phyloP scores from a whole-genome alignment of 371 early-diverging fungal species.

The Phascolomyces articulosus region DNA sequence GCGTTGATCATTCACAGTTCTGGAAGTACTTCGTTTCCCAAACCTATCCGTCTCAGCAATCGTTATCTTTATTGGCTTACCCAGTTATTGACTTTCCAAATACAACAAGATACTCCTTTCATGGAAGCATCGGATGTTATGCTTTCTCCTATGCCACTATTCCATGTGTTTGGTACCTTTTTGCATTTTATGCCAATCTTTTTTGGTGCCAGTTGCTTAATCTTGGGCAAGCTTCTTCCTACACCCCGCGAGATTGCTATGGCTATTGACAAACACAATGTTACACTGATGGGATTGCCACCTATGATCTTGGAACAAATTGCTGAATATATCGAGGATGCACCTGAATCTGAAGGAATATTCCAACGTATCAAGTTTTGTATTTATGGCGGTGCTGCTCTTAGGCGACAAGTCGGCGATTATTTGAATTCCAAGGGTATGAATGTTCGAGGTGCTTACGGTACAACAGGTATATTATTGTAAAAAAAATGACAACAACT shows the following conservation, averaged over 20 bases:
- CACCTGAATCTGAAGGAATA: background rate
- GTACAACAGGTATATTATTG: slow-evolving; percentile 17
- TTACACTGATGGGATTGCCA: slow-evolving; percentile 3
- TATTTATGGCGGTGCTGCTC: slow-evolving; percentile 19
- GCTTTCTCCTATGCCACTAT: slow-evolving; percentile 10
- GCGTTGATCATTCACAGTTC: slow-evolving; percentile 29
- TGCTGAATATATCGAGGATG: slow-evolving; percentile 10
- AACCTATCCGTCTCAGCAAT: slow-evolving; percentile 34
- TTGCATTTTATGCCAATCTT: background rate
- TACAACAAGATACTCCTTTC: background rate
- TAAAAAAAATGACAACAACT: background rate
- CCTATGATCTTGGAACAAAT: slow-evolving; percentile 14
- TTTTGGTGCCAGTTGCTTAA: slow-evolving; percentile 12
- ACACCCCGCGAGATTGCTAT: background rate
- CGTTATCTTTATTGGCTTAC: slow-evolving; percentile 15
- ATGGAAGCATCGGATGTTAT: slow-evolving; percentile 1
- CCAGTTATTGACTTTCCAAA: background rate
- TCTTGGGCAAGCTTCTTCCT: slow-evolving; percentile 9
- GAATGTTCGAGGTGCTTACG: slow-evolving; percentile 17
- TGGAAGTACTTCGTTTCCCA: slow-evolving; percentile 30
- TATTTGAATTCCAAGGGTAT: slow-evolving; percentile 4
- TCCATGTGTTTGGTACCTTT: slow-evolving; percentile 22
- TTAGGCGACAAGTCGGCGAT: slow-evolving; percentile 6
- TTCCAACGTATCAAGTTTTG: background rate
- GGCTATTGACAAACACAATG: background rate